These are phyloP conservation scores for Melaleuca alternifolia DNA, from an alignment of 345 rosid species.

Conservation along the genomic window DNA sequence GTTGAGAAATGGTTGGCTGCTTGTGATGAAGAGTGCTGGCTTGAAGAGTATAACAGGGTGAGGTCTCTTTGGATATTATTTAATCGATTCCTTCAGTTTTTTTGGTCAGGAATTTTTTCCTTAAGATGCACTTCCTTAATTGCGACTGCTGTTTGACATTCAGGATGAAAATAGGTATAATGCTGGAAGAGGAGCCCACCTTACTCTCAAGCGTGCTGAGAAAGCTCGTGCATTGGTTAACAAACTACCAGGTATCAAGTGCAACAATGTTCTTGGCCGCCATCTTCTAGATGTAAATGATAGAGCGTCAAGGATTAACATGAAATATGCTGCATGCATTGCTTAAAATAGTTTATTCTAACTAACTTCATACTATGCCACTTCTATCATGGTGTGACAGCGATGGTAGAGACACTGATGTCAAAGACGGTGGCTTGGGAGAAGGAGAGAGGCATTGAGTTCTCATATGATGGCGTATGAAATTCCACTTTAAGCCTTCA, in stretches of 20 bases:
- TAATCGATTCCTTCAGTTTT: not conserved
- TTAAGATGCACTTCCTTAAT: not conserved
- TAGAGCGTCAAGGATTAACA: not conserved
- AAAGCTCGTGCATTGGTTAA: constrained; percentile 90
- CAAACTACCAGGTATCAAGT: constrained; percentile 72
- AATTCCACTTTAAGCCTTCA: not conserved
- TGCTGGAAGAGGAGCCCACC: constrained; percentile 98
- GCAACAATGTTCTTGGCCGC: not conserved
- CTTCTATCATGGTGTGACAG: constrained; percentile 18
- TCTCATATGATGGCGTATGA: constrained; percentile 91
- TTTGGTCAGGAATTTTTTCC: not conserved
- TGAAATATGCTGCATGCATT: not conserved
- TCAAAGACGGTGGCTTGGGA: constrained; percentile 88
- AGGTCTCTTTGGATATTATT: constrained; percentile 5
- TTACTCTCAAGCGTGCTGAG: constrained; percentile 93
- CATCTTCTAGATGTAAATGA: not conserved
- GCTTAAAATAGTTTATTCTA: not conserved
- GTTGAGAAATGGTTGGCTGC: constrained; percentile 94
- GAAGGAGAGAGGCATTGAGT: constrained; percentile 64
- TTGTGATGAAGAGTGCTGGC: constrained; percentile 98
- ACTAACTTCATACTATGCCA: not conserved
- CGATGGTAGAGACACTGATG: constrained; percentile 81
- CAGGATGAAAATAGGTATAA: constrained; percentile 96
- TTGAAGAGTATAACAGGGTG: constrained; percentile 96
- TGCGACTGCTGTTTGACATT: constrained; percentile 5